phyloP scores from a whole-genome alignment of 2,329 filamentous ascomycete species.

The Paracamarosporium sp. region DNA sequence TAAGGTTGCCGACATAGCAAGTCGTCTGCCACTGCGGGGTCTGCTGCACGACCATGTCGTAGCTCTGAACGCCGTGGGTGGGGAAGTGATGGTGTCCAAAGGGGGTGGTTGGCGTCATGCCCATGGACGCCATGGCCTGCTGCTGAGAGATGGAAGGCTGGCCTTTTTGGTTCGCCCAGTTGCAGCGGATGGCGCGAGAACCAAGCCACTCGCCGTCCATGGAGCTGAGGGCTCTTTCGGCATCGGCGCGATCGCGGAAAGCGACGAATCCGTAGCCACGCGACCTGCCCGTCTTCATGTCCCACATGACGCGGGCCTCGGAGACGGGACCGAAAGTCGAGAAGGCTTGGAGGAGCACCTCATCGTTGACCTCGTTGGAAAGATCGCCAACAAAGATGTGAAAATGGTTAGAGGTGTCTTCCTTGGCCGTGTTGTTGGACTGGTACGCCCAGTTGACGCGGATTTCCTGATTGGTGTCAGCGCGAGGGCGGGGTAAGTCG shows the following conservation, averaged over 20 bases:
- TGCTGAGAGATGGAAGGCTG: conserved; percentile 98
- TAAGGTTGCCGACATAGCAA: conserved; percentile 96
- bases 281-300: conserved; percentile 99
- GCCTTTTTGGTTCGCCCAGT: conserved; percentile 99
- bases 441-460: conserved; percentile 99
- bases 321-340: conserved; percentile 95
- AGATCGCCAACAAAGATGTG: conserved; percentile 98
- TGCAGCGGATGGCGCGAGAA: conserved; percentile 96
- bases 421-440: conserved; percentile 91
- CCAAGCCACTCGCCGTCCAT: conserved; percentile 99
- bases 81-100: conserved; percentile 98
- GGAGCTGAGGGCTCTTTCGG: conserved; percentile 92
- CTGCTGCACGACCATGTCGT: conserved; percentile 94
- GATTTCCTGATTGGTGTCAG: conserved; percentile 74
- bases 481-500: conserved; percentile 12
- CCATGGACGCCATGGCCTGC: conserved; percentile 95
- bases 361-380: conserved; percentile 98
- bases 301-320: conserved; percentile 99
- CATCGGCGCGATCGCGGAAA: conserved; percentile 91
- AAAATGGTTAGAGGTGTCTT: conserved; percentile 97
- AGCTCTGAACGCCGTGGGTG: conserved; percentile 94
- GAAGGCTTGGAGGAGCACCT: conserved; percentile 91
- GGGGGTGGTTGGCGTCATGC: conserved; percentile 95
- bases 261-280: conserved; percentile 98
- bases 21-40: conserved; percentile 98